Conservation (phyloP, 139 green algal genomes). For the Chlorella sp. region DNA sequence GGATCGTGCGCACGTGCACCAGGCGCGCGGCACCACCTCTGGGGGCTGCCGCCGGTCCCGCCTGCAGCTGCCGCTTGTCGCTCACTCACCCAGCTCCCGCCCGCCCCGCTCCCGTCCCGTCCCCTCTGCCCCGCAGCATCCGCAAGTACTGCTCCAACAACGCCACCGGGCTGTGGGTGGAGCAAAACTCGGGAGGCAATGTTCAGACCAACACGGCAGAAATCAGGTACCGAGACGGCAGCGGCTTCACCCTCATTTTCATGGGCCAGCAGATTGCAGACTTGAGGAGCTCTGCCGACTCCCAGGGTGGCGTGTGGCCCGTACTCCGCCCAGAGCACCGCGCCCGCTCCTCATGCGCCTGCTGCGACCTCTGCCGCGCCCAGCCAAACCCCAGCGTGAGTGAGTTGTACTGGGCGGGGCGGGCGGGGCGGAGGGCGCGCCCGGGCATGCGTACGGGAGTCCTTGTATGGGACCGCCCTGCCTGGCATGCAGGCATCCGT, state of each 20-base stretch:
- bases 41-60: too few relatives aligned
- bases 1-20: too few relatives aligned
- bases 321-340: neutral
- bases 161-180: neutral
- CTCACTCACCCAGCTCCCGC: too few relatives aligned
- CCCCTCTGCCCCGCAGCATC: neutral
- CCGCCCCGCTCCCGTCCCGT: too few relatives aligned
- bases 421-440: too few relatives aligned
- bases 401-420: neutral
- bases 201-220: neutral
- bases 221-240: neutral
- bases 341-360: neutral
- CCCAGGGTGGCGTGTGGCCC: neutral
- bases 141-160: neutral
- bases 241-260: neutral
- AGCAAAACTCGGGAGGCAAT: neutral
- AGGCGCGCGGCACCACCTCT: too few relatives aligned
- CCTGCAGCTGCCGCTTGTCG: too few relatives aligned
- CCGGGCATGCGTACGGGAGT: neutral
- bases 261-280: neutral
- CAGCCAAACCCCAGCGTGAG: slow-evolving; percentile 1
- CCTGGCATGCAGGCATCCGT: too few relatives aligned
- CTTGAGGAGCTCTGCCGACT: neutral
- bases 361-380: neutral
- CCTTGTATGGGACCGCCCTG: too few relatives aligned